Percentiles rank a stretch among this genome's conserved stretches.
These are phyloP conservation scores for Kwoniella botswanensis DNA, from an alignment of 768 basidiomycete species.

Conservation along the genomic window DNA sequence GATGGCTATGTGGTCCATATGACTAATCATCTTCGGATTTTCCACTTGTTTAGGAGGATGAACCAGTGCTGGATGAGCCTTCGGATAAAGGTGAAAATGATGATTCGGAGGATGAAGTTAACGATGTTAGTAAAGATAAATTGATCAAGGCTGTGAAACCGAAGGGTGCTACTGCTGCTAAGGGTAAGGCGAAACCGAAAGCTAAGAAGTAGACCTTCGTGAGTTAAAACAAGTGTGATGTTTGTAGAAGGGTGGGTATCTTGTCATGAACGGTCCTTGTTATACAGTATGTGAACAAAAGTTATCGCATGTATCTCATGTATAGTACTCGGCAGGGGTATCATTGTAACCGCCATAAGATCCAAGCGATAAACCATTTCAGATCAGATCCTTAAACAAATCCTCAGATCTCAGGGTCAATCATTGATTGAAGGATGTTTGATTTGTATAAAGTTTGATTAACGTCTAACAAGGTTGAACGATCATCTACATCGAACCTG, in stretches of 20 bases:
- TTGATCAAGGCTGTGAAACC: slow-evolving; percentile 65
- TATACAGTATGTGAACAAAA: not conserved
- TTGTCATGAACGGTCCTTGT: not conserved
- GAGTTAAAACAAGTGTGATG: not conserved
- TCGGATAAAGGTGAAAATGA: slow-evolving; percentile 62
- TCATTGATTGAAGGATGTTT: not conserved
- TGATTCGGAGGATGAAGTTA: slow-evolving; percentile 62
- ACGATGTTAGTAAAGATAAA: slow-evolving; percentile 66
- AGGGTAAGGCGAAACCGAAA: slow-evolving; percentile 50
- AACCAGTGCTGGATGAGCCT: slow-evolving; percentile 63
- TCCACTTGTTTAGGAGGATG: slow-evolving; percentile 39
- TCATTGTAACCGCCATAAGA: no score
- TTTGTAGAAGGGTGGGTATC: not conserved
- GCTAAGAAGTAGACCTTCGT: slow-evolving; percentile 25
- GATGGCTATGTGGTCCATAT: not conserved
- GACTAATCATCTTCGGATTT: not conserved
- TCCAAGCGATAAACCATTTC: no score
- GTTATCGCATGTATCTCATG: not conserved
- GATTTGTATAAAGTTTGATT: not conserved
- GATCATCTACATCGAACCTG: not conserved
- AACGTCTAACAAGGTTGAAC: slow-evolving; percentile 2
- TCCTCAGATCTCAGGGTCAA: not conserved
- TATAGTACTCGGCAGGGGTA: no score
- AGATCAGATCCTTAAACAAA: not conserved
- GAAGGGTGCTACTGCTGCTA: slow-evolving; percentile 42